Evolutionary conservation across 2,329 filamentous ascomycete genomes (phyloP).

Genomic region (Penicillium sp.): DNA sequence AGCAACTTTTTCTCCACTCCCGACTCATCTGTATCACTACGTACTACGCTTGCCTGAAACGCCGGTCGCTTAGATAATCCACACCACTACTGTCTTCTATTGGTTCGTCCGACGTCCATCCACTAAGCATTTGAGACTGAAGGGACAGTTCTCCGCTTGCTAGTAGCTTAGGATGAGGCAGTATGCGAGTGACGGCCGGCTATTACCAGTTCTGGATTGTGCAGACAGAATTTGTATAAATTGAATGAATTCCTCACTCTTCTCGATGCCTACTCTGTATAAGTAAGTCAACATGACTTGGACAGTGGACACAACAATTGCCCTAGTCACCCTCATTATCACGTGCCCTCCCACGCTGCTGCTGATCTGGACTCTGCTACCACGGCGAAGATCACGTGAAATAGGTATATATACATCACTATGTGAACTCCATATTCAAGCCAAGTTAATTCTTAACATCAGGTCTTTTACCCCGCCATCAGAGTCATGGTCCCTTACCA

Average conservation of each 20-base stretch:
- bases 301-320: slow-evolving; percentile 6
- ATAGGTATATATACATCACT: neutral
- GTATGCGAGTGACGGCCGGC: too few relatives aligned
- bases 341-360: slow-evolving; percentile 2
- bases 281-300: too few relatives aligned
- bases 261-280: neutral
- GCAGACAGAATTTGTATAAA: neutral
- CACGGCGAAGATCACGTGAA: neutral
- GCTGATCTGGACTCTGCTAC: neutral
- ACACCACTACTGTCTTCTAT: too few relatives aligned
- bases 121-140: too few relatives aligned
- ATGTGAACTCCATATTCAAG: neutral
- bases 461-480: neutral
- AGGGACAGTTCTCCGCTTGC: too few relatives aligned
- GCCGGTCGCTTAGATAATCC: too few relatives aligned
- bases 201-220: too few relatives aligned
- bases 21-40: too few relatives aligned
- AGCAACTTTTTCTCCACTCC: too few relatives aligned
- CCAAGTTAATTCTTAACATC: neutral
- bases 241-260: neutral
- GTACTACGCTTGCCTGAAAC: too few relatives aligned
- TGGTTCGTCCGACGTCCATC: too few relatives aligned
- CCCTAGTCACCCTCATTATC: slow-evolving; percentile 4
- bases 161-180: too few relatives aligned
- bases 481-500: neutral